Evolutionary conservation across 805 yeast species (phyloP), one percentile per base, ranked within the genome.

Genomic region (Diddensiella caesifluorescens): DNA sequence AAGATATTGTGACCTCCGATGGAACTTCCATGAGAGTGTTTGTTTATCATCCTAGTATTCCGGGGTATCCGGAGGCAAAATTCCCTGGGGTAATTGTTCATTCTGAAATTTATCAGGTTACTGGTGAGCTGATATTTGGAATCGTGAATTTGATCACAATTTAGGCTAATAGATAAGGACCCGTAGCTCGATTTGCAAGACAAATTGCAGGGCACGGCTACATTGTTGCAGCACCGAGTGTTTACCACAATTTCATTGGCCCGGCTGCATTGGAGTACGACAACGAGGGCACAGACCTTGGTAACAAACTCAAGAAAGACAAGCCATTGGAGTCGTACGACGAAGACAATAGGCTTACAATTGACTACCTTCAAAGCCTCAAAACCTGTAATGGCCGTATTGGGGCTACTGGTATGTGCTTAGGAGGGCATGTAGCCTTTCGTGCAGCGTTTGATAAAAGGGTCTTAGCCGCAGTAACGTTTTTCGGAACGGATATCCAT

Each of bases 341-440:
- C 54, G 90, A 83, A 55, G 94, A 83, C 60, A 77, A 73, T 55
- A 69, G 62, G 38, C 61, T 82, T 42, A 70, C 83, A 13, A 70
- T 83, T 53, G 86, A 82, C 55, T 77, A 81, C 55, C 67, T 83
- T 43, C 60, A 61, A 36, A 52, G 71, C 2, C 67, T 83, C 49
- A 65, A 70, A 1, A 80, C 86, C 7, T 83, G 83, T 58, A 78
- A 74, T 48, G 89, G 89, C 31, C 74, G 71, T 44, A 74, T 82
- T 51, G 92, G 92, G 27, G 80, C 88, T 34, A 82, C 90, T 2
- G 94, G 92, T 15, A 84, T 84, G 92, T 84, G 94, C 59, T 72
- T 83, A 27, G 92, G 92, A 16, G 94, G 92, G 1, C 92, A 83
- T 57, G 65, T 83, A 53, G 90, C 92, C 1, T 81, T 73, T 64